Evolutionary conservation across 495 filamentous ascomycete species (phyloP), one percentile per base, ranked within the genome.

Genomic region (Melanomma pulvis-pyrius): DNA sequence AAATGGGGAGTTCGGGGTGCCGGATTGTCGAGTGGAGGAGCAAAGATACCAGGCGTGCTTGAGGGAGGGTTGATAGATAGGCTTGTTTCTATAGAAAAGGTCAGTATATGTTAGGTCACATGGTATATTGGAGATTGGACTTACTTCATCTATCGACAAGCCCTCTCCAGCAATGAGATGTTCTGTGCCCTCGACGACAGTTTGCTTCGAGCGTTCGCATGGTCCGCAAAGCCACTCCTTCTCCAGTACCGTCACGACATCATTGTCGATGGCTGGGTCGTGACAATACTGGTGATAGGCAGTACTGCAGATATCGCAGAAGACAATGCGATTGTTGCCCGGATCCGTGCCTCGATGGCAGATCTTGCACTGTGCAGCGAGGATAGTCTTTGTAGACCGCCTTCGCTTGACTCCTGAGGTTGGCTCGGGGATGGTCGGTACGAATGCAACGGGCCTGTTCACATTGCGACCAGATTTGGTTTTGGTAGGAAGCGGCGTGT

Each of bases 261-360:
- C 84, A 63, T 87, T 83, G 8, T 82, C 80, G 67, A 98, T 92
- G 4, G 83, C 83, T 0, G 94, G 92, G 68, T 94, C 86, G 75
- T 97, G 93, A 71, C 94, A 98, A 65, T 84, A 83, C 76, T 96
- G 93, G 75, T 98, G 94, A 86, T 92, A 98, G 17, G 88, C 84
- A 12, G 81, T 82, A 73, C 94, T 92, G 79, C 94, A 98, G 13
- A 86, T 88, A 75, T 97, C 92, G 78, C 94, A 98, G 74, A 96
- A 94, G 8, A 98, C 94, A 60, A 98, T 97, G 79, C 87, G 83
- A 75, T 98, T 98, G 62, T 74, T 86, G 19, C 81, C 74, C 0
- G 92, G 89, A 59, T 87, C 90, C 54, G 91, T 85, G 9, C 90
- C 87, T 44, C 94, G 82, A 52, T 88, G 83, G 77, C 94, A 98